Base-by-base conservation (phyloP, 1,139 yeast species). In the Candida sp. region DNA sequence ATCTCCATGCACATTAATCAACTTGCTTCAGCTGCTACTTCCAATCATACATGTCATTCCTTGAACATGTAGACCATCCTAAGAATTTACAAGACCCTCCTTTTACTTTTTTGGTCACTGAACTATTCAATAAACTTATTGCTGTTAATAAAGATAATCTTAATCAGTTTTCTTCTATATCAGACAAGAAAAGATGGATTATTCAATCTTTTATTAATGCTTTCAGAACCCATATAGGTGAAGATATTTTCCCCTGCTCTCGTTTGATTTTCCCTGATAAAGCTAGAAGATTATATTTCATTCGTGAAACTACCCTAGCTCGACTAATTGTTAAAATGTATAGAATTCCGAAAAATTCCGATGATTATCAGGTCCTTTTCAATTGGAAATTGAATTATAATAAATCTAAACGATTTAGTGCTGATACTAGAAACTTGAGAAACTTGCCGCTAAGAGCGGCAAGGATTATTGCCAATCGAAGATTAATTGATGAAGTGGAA, bases 151-250 rank as follows among this genome's bases (percentile, higher is more conserved):
- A 50, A 30, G 60, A 61, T 7, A 56, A 58, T 22, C 46, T 66
- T 6, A 69, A 67, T 5, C 52, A 55, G 22, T 66, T 61, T 44
- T 46, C 56, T 21, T 61, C 61, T 36, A 52, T 64, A 12, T 50
- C 68, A 40, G 54, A 66, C 41, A 56, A 65, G 53, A 61, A 74
- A 66, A 51, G 60, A 46, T 44, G 61, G 51, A 48, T 64, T 58
- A 42, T 72, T 66, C 45, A 63, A 51, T 51, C 60, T 12, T 91
- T 87, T 58, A 69, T 87, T 39, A 60, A 66, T 3, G 65, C 75
- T 22, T 90, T 90, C 84, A 70, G 83, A 44, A 64, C 67, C 11
- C 78, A 79, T 29, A 84, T 87, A 3, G 96, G 96, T 0, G 60
- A 71, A 29, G 82, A 90, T 58, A 73, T 89, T 4, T 83, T 75